phyloP scores from a whole-genome alignment of 1,284 basidiomycete genomes.

The Termitomyces sp. region DNA sequence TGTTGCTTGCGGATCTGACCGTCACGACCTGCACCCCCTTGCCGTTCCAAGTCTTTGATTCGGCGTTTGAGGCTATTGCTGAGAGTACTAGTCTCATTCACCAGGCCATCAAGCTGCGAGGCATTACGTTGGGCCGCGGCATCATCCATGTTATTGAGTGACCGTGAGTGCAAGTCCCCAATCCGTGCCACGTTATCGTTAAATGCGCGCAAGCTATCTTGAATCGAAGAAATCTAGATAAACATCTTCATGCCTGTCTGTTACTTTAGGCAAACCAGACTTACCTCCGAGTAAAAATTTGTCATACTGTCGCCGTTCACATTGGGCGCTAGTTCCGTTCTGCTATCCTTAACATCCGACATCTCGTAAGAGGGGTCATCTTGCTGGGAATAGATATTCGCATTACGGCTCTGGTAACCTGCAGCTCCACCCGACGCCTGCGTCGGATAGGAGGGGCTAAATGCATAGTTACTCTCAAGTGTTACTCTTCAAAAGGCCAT shows the following conservation, averaged over 20 bases:
- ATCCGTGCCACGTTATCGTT: slow-evolving; percentile 69
- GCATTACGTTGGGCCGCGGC: slow-evolving; percentile 55
- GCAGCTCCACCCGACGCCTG: slow-evolving; percentile 47
- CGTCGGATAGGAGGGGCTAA: slow-evolving; percentile 63
- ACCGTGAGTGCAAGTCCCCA: slow-evolving; percentile 68
- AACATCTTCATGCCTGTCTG: not conserved
- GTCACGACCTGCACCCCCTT: slow-evolving; percentile 68
- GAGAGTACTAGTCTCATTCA: slow-evolving; percentile 73
- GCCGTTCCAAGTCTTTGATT: slow-evolving; percentile 74
- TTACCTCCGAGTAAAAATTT: slow-evolving; percentile 64
- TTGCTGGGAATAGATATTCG: slow-evolving; percentile 64
- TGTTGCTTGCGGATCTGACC: slow-evolving; percentile 82
- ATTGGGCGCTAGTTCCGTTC: slow-evolving; percentile 40
- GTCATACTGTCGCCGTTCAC: slow-evolving; percentile 54
- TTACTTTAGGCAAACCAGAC: not conserved
- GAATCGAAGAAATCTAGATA: slow-evolving; percentile 62
- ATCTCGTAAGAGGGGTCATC: slow-evolving; percentile 67
- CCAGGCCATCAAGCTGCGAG: slow-evolving; percentile 66
- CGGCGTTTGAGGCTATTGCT: slow-evolving; percentile 73
- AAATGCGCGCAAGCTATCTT: slow-evolving; percentile 66
- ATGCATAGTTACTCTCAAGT: slow-evolving; percentile 15
- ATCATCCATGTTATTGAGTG: slow-evolving; percentile 77
- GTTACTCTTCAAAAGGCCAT: not conserved
- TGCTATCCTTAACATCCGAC: slow-evolving; percentile 56
- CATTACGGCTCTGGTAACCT: slow-evolving; percentile 41